Conservation (phyloP, 768 basidiomycete species). For the Boletus huronensis region DNA sequence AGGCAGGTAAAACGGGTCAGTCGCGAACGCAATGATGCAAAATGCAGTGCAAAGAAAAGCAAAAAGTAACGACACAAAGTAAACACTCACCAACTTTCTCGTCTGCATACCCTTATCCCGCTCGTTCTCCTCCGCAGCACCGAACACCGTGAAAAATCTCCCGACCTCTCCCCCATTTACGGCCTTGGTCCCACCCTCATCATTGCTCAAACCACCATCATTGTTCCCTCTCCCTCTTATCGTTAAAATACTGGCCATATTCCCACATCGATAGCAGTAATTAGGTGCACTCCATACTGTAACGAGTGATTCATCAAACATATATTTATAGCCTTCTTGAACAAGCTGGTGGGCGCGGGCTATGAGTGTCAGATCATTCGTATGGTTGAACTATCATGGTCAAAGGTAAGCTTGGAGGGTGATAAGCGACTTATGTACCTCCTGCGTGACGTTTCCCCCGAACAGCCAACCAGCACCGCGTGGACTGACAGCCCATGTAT, state of each 20-base stretch:
- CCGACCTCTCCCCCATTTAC: slow-evolving; percentile 23
- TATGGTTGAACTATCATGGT: slow-evolving; percentile 78
- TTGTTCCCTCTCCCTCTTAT: slow-evolving; percentile 58
- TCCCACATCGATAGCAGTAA: slow-evolving; percentile 84
- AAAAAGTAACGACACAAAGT: not conserved
- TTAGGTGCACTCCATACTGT: slow-evolving; percentile 94
- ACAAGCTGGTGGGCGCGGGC: slow-evolving; percentile 97
- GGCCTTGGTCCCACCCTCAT: not conserved
- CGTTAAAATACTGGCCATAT: slow-evolving; percentile 88
- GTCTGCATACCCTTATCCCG: slow-evolving; percentile 76
- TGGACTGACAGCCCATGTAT: slow-evolving; percentile 96
- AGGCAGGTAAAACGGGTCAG: not conserved
- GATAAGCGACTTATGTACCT: slow-evolving; percentile 44
- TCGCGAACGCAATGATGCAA: not conserved
- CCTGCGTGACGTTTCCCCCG: slow-evolving; percentile 78
- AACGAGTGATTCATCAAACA: slow-evolving; percentile 91
- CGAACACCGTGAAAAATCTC: slow-evolving; percentile 76
- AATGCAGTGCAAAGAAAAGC: not conserved
- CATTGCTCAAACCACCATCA: slow-evolving; percentile 12
- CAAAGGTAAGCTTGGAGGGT: not conserved
- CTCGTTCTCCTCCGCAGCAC: slow-evolving; percentile 87
- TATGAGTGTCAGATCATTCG: slow-evolving; percentile 82
- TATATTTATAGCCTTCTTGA: slow-evolving; percentile 93
- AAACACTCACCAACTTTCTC: slow-evolving; percentile 59
- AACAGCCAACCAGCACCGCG: slow-evolving; percentile 96